Evolutionary conservation across 768 basidiomycete species (phyloP).

Genomic region (Grammothele lineata): DNA sequence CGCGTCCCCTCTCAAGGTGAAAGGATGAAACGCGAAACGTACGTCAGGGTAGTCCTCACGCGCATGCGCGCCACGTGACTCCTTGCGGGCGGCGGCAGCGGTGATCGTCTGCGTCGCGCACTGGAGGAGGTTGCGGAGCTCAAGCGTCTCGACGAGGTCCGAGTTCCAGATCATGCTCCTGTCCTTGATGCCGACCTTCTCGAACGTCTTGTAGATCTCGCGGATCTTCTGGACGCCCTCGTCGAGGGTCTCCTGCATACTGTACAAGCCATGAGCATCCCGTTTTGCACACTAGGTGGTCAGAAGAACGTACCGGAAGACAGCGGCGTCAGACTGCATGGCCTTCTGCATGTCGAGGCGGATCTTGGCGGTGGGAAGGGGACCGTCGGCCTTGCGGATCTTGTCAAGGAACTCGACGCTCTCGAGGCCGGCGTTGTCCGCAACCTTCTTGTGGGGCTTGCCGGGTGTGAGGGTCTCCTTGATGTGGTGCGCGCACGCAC

Average conservation of each 20-base stretch:
- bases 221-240: conserved; percentile 88
- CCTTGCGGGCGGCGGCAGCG: conserved; percentile 89
- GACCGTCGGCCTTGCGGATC: conserved; percentile 78
- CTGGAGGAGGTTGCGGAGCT: conserved; percentile 93
- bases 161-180: conserved; percentile 99
- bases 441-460: conserved; percentile 84
- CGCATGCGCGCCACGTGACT: conserved; percentile 97
- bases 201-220: conserved; percentile 83
- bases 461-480: conserved; percentile 86
- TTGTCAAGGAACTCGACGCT: conserved; percentile 87
- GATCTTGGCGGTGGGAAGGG: conserved; percentile 84
- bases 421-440: conserved; percentile 79
- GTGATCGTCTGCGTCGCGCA: conserved; percentile 95
- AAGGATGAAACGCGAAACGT: conserved; percentile 19
- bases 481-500: conserved; percentile 98
- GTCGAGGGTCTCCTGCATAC: conserved; percentile 85
- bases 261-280: conserved; percentile 23
- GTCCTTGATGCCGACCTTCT: conserved; percentile 94
- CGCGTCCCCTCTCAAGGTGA: no score
- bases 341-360: conserved; percentile 97
- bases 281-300: no score
- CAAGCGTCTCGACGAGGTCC: conserved; percentile 97
- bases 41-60: conserved; percentile 98
- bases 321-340: conserved; percentile 97
- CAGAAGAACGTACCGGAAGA: conserved; percentile 65